A percentile compares a stretch with the other conserved stretches of the same genome.
Evolutionary conservation across 208 protist genomes (phyloP).

Genomic region (Crithidia fasciculata): DNA sequence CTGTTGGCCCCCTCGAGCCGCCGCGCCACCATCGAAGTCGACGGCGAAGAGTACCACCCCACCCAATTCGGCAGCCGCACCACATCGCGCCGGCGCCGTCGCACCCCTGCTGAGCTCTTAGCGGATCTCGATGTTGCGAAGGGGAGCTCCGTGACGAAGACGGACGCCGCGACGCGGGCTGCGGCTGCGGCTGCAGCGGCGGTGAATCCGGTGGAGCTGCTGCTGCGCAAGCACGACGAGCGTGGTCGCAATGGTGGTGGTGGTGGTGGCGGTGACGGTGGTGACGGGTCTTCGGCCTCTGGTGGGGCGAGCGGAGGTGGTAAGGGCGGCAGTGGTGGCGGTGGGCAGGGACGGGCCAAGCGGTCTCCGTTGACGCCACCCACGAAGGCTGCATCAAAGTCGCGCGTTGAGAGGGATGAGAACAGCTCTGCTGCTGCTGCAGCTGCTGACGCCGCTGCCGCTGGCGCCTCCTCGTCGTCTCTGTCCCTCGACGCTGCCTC

Average conservation of each 20-base stretch:
- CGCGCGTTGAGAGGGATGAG: neutral
- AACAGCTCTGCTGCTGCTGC: neutral
- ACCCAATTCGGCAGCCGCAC: neutral
- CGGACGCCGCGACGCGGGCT: neutral
- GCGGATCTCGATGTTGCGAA: neutral
- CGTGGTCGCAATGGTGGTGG: neutral
- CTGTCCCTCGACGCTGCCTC: neutral
- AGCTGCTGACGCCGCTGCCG: neutral
- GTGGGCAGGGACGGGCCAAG: neutral
- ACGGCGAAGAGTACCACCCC: slow-evolving; percentile 9
- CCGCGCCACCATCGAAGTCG: neutral
- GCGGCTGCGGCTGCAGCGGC: neutral
- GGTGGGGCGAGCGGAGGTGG: neutral
- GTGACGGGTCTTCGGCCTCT: neutral
- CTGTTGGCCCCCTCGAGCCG: slow-evolving; percentile 12
- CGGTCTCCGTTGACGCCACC: slow-evolving; percentile 14
- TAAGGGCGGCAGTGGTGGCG: neutral
- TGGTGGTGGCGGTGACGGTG: neutral
- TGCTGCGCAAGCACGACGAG: slow-evolving; percentile 23
- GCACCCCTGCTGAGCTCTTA: slow-evolving; percentile 20
- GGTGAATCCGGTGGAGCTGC: slow-evolving; percentile 14
- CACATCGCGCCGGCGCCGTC: neutral
- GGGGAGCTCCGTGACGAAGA: neutral
- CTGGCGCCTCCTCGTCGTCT: neutral
- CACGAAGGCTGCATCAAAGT: neutral